Percentiles rank a stretch among this genome's conserved stretches.
Evolutionary conservation across 2,329 filamentous ascomycete genomes (phyloP).

Genomic region (Magnaporthiopsis poae): DNA sequence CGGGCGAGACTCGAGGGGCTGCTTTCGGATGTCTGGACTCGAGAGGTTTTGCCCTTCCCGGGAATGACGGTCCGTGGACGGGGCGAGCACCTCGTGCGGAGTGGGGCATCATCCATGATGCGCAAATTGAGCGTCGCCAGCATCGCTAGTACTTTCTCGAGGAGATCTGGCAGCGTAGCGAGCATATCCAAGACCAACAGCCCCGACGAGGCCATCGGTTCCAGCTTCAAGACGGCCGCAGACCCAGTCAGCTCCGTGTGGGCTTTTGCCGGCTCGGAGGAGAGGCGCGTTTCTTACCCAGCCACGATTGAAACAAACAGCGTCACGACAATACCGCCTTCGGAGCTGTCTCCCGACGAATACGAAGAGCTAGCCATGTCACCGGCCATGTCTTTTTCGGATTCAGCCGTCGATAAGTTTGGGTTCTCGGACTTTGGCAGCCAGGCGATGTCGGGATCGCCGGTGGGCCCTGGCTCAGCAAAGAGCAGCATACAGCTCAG

Average conservation of each 20-base stretch:
- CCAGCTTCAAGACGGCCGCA: background rate
- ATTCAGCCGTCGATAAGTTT: constrained; percentile 3
- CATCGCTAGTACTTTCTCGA: constrained; percentile 66
- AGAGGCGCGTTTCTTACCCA: background rate
- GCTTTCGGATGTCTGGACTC: constrained; percentile 74
- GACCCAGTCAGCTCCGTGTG: background rate
- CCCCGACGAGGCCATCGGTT: constrained; percentile 20
- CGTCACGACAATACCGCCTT: background rate
- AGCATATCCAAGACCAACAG: constrained; percentile 20
- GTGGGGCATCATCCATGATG: constrained; percentile 78
- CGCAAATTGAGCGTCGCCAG: constrained; percentile 76
- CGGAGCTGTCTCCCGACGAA: background rate
- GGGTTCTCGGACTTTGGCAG: background rate
- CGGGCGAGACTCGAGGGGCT: constrained; percentile 65
- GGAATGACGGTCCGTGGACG: constrained; percentile 60
- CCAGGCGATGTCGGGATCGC: background rate
- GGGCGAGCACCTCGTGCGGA: constrained; percentile 62
- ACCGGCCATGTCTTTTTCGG: background rate
- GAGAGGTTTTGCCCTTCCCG: constrained; percentile 69
- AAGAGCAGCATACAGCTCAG: constrained; percentile 14
- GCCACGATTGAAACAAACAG: constrained; percentile 1
- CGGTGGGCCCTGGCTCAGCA: constrained; percentile 14
- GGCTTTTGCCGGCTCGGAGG: background rate
- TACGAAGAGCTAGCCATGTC: background rate
- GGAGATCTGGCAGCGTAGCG: constrained; percentile 52